Percentiles rank a stretch among this genome's conserved stretches.
Conservation (phyloP, 225 moss, liverwort and hornwort genomes). For the Anthoceros angustus region DNA sequence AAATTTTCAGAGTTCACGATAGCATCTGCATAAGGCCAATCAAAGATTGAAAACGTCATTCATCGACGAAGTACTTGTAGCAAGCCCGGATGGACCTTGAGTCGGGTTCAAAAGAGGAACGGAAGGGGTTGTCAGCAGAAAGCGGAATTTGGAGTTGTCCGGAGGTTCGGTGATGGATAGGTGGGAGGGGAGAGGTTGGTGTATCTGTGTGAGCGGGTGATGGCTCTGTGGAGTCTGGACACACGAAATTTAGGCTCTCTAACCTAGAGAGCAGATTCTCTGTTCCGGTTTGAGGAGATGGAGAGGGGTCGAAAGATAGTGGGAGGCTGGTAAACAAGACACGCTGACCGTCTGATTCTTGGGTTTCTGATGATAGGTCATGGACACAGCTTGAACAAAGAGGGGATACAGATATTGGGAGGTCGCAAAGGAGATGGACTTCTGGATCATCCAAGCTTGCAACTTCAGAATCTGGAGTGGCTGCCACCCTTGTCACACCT, state of each 20-base stretch:
- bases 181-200: not conserved
- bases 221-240: not conserved
- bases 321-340: not conserved
- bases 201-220: not conserved
- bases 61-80: constrained; percentile 41
- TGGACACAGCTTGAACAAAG: not conserved
- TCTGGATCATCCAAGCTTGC: not conserved
- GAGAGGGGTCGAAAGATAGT: not conserved
- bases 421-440: not conserved
- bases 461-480: too few species aligned
- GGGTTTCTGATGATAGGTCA: not conserved
- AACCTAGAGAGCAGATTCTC: not conserved
- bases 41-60: constrained; percentile 16
- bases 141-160: too few species aligned
- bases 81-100: constrained; percentile 11
- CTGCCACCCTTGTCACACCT: too few species aligned
- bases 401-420: not conserved
- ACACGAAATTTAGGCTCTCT: not conserved
- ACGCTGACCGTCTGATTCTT: not conserved
- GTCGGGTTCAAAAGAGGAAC: not conserved
- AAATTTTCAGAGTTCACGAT: too few species aligned
- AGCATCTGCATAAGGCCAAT: too few species aligned
- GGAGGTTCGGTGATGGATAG: not conserved
- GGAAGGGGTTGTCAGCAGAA: constrained; percentile 5
- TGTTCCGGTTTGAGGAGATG: not conserved